A percentile compares a stretch with the other conserved stretches of the same genome.
These are phyloP conservation scores for Pichia sp. DNA, from an alignment of 1,139 yeast genomes.

Conservation along the genomic window DNA sequence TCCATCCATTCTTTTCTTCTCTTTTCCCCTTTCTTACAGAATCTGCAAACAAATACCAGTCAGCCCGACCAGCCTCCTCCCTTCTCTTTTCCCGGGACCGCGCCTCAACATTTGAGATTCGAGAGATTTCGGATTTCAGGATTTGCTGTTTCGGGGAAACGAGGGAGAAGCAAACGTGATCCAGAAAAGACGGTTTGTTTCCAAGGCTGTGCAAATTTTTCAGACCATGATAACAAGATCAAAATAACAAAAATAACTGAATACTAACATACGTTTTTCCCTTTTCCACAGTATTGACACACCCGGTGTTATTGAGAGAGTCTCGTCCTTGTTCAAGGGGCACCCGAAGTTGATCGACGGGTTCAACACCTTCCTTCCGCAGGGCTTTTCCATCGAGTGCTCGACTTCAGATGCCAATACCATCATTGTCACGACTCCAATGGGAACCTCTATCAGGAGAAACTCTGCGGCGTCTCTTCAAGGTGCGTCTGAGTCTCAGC, in stretches of 20 bases:
- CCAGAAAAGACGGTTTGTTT: too few relatives aligned
- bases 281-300: conserved; percentile 66
- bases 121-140: background rate
- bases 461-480: conserved; percentile 33
- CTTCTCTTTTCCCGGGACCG: background rate
- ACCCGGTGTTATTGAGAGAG: conserved; percentile 96
- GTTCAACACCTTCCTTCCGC: conserved; percentile 93
- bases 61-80: background rate
- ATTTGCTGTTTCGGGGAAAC: background rate
- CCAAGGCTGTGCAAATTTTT: background rate
- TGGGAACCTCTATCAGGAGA: conserved; percentile 77
- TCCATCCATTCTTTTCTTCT: background rate
- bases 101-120: background rate
- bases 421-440: conserved; percentile 91
- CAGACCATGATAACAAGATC: background rate
- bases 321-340: conserved; percentile 83
- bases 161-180: background rate
- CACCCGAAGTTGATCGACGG: conserved; percentile 94
- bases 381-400: conserved; percentile 93
- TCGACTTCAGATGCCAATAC: conserved; percentile 92
- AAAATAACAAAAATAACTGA: background rate
- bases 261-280: conserved; percentile 22
- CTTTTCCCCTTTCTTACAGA: background rate
- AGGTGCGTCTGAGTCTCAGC: background rate
- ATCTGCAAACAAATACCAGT: background rate